Conservation (phyloP, 768 basidiomycete genomes). For the Pleurotus eryngii region DNA sequence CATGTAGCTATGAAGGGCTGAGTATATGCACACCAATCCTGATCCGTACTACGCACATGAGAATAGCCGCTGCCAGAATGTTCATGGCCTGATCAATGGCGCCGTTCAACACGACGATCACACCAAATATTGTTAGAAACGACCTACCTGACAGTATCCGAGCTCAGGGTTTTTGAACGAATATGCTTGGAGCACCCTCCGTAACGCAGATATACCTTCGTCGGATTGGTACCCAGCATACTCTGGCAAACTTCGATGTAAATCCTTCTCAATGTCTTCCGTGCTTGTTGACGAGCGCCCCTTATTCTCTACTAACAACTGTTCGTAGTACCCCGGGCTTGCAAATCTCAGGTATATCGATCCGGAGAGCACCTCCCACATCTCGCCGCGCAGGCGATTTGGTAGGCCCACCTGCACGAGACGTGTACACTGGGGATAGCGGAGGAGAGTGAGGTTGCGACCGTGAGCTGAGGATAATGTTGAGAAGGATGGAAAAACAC, state of each 20-base stretch:
- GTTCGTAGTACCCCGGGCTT: slow-evolving; percentile 79
- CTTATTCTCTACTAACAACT: slow-evolving; percentile 69
- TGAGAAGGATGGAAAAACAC: slow-evolving; percentile 7
- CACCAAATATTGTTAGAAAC: background rate
- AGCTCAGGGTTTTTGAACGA: slow-evolving; percentile 92
- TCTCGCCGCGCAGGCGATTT: slow-evolving; percentile 89
- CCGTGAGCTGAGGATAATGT: slow-evolving; percentile 65
- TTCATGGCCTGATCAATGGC: slow-evolving; percentile 78
- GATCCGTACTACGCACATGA: slow-evolving; percentile 56
- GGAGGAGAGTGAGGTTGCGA: slow-evolving; percentile 89
- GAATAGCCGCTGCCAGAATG: slow-evolving; percentile 91
- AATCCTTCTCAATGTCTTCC: slow-evolving; percentile 98
- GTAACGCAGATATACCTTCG: slow-evolving; percentile 78
- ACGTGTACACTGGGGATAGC: slow-evolving; percentile 96
- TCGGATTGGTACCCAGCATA: slow-evolving; percentile 94
- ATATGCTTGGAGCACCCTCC: slow-evolving; percentile 92
- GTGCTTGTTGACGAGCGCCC: slow-evolving; percentile 85
- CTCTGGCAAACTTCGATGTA: slow-evolving; percentile 94
- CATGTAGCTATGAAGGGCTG: slow-evolving; percentile 70
- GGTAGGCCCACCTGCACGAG: slow-evolving; percentile 96
- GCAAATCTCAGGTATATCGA: slow-evolving; percentile 87
- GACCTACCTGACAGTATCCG: slow-evolving; percentile 85
- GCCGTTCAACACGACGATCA: slow-evolving; percentile 3
- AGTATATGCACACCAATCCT: background rate
- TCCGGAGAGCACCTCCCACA: slow-evolving; percentile 97